These are phyloP conservation scores for Casuarina glauca DNA, from an alignment of 306 rosid species.

Conservation along the genomic window DNA sequence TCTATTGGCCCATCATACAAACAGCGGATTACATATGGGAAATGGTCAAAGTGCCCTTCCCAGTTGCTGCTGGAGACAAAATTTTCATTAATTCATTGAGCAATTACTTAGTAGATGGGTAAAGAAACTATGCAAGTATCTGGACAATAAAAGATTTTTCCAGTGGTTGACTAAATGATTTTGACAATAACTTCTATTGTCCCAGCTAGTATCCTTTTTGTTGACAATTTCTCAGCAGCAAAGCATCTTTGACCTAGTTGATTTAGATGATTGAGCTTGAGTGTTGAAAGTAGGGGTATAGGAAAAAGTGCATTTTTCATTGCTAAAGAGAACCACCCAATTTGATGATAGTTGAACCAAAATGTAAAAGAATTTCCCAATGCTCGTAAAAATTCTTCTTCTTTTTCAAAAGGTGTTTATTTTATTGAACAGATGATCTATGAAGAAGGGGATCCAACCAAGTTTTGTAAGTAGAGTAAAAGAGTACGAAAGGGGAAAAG, in stretches of 20 bases:
- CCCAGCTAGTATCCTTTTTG: background rate
- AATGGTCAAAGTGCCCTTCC: too few species aligned
- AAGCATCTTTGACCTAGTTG: background rate
- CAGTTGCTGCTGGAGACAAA: too few species aligned
- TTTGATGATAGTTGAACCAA: background rate
- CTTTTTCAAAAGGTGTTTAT: background rate
- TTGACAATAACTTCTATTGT: background rate
- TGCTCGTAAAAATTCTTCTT: background rate
- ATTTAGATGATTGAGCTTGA: background rate
- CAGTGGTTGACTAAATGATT: background rate
- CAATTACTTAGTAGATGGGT: background rate
- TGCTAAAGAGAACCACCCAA: background rate
- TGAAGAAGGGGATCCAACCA: background rate
- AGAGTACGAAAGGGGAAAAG: background rate
- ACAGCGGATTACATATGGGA: too few species aligned
- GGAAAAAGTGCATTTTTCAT: background rate
- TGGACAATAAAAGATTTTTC: background rate
- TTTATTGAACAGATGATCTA: background rate
- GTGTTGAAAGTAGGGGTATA: background rate
- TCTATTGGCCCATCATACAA: too few species aligned
- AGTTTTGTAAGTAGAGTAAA: background rate
- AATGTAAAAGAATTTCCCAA: background rate
- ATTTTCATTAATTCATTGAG: too few species aligned
- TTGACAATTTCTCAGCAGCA: background rate
- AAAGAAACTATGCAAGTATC: background rate